phyloP scores from a whole-genome alignment of 1,284 basidiomycete species.

The Ceratobasidium theobromae region DNA sequence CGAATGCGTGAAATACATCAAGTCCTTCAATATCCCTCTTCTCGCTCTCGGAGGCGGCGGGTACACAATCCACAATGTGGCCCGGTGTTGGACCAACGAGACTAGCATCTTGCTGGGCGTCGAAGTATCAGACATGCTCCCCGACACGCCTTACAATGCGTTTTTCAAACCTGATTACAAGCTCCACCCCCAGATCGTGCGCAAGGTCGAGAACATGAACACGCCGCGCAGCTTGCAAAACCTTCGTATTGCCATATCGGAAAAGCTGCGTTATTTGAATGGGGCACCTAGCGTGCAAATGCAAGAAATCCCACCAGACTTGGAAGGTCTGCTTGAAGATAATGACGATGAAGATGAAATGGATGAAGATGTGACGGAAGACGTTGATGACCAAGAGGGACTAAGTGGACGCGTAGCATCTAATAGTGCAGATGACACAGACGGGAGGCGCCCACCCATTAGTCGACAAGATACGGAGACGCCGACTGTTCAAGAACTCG shows the following conservation, averaged over 20 bases:
- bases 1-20: slow-evolving; percentile 95
- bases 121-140: slow-evolving; percentile 81
- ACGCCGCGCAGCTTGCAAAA: slow-evolving; percentile 78
- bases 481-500: slow-evolving; percentile 14
- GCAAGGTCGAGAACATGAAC: slow-evolving; percentile 92
- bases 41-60: slow-evolving; percentile 94
- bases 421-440: slow-evolving; percentile 37
- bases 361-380: slow-evolving; percentile 57
- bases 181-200: slow-evolving; percentile 89
- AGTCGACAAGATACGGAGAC: slow-evolving; percentile 19
- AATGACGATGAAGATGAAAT: slow-evolving; percentile 69
- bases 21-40: slow-evolving; percentile 87
- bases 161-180: slow-evolving; percentile 94
- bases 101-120: slow-evolving; percentile 91
- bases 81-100: slow-evolving; percentile 99
- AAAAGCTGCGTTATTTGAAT: slow-evolving; percentile 89
- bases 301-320: slow-evolving; percentile 93
- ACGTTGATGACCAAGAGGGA: slow-evolving; percentile 44
- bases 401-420: slow-evolving; percentile 43
- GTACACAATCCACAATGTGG: slow-evolving; percentile 94
- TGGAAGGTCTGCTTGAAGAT: slow-evolving; percentile 67
- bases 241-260: slow-evolving; percentile 83
- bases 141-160: slow-evolving; percentile 85
- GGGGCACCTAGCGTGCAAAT: slow-evolving; percentile 95
- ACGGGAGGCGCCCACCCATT: background rate